Evolutionary conservation across 164 flowering plant genomes (phyloP).

Genomic region (Malania oleifera): DNA sequence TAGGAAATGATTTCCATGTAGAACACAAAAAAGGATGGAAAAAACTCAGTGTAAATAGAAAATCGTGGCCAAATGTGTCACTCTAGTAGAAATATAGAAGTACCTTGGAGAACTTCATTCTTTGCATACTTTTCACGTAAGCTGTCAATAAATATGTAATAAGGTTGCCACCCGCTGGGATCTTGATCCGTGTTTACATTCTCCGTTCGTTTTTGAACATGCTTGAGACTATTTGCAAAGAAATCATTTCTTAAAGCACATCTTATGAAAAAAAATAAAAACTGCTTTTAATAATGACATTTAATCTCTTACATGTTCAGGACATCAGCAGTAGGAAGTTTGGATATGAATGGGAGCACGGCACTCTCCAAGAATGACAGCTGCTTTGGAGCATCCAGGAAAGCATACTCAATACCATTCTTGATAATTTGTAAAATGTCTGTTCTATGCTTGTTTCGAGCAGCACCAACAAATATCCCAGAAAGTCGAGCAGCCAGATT

Average conservation of each 20-base stretch:
- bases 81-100: neutral
- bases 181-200: constrained; percentile 82
- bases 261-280: constrained; percentile 2
- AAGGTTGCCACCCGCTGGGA: constrained; percentile 99
- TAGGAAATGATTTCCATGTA: neutral
- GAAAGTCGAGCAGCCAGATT: constrained; percentile 79
- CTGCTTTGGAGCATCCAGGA: constrained; percentile 68
- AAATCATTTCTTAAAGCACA: constrained; percentile 10
- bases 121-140: constrained; percentile 75
- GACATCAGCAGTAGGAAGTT: constrained; percentile 67
- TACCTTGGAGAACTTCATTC: constrained; percentile 79
- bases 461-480: constrained; percentile 69
- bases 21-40: neutral
- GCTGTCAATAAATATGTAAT: constrained; percentile 54
- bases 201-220: constrained; percentile 65
- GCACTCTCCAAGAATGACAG: constrained; percentile 74
- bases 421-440: constrained; percentile 71
- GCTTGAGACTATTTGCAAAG: constrained; percentile 52
- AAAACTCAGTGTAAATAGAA: neutral
- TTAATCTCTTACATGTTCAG: constrained; percentile 62
- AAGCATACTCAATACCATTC: constrained; percentile 76
- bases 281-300: neutral
- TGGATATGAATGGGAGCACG: constrained; percentile 74
- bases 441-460: constrained; percentile 70
- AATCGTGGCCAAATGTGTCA: neutral